Conservation (phyloP, 2,329 filamentous ascomycete species). For the Acrocalymma vagum region DNA sequence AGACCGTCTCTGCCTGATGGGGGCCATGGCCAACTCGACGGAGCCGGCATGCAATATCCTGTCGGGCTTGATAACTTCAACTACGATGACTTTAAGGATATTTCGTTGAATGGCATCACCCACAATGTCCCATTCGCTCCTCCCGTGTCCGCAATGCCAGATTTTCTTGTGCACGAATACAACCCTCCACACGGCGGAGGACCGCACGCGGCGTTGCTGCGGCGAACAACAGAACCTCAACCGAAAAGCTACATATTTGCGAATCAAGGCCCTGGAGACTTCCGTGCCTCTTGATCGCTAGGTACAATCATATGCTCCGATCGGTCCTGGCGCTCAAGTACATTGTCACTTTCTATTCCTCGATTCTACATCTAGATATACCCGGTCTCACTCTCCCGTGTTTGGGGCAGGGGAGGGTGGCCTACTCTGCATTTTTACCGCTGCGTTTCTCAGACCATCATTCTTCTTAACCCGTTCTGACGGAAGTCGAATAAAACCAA, state of each 20-base stretch:
- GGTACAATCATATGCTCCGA: too few species aligned
- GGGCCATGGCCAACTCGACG: conserved; percentile 31
- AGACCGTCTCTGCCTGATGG: conserved; percentile 46
- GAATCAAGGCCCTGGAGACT: conserved; percentile 56
- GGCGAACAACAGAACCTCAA: conserved; percentile 40
- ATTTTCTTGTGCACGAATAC: conserved; percentile 58
- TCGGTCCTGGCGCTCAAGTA: too few species aligned
- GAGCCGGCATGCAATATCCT: conserved; percentile 32
- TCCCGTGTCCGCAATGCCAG: conserved; percentile 40
- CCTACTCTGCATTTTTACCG: too few species aligned
- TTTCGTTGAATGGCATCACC: conserved; percentile 38
- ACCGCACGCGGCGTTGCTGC: conserved; percentile 34
- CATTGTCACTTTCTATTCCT: conserved; percentile 1
- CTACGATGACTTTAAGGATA: conserved; percentile 38
- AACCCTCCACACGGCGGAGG: conserved; percentile 53
- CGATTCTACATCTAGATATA: conserved; percentile 16
- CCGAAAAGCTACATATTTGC: conserved; percentile 58
- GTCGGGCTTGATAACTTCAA: conserved; percentile 29
- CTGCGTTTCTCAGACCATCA: too few species aligned
- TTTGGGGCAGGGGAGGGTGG: too few species aligned
- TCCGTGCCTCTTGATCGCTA: conserved; percentile 31
- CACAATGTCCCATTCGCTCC: conserved; percentile 44
- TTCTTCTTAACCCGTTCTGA: too few species aligned
- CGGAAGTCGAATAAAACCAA: too few species aligned
- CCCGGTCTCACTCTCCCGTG: conserved; percentile 14